Conservation (phyloP, 164 flowering plant genomes). For the Macadamia tetraphylla region DNA sequence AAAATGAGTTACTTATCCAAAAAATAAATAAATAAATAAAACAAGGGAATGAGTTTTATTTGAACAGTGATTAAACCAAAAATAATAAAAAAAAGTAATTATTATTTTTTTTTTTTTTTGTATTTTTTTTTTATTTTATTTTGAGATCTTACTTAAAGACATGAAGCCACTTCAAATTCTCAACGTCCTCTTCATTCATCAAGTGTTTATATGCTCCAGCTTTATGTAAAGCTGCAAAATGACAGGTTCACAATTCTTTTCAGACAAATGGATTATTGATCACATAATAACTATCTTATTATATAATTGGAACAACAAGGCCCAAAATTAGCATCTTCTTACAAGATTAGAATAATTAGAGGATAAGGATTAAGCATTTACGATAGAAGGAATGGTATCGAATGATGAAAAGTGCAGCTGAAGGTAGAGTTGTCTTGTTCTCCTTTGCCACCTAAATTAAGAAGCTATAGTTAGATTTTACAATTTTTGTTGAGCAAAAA, state of each 20-base stretch:
- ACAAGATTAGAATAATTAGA: not conserved
- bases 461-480: not conserved
- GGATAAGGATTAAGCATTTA: conserved; percentile 14
- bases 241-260: conserved; percentile 22
- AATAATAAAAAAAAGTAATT: too few species aligned
- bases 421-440: conserved; percentile 51
- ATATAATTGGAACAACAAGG: too few species aligned
- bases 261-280: not conserved
- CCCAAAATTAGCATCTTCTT: too few species aligned
- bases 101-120: too few species aligned
- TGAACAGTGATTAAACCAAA: too few species aligned
- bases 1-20: not conserved
- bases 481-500: not conserved
- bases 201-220: conserved; percentile 55
- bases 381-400: conserved; percentile 53
- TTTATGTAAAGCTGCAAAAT: conserved; percentile 45
- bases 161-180: conserved; percentile 66
- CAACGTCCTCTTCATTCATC: conserved; percentile 64
- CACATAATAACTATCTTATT: too few species aligned
- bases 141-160: conserved; percentile 43
- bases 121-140: not conserved
- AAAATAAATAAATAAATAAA: too few species aligned
- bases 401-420: conserved; percentile 28
- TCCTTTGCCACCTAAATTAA: conserved; percentile 50
- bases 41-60: not conserved